A percentile compares a stretch with the other conserved stretches of the same genome.
Conservation (phyloP, 768 basidiomycete genomes). For the Tricholoma bakamatsutake region DNA sequence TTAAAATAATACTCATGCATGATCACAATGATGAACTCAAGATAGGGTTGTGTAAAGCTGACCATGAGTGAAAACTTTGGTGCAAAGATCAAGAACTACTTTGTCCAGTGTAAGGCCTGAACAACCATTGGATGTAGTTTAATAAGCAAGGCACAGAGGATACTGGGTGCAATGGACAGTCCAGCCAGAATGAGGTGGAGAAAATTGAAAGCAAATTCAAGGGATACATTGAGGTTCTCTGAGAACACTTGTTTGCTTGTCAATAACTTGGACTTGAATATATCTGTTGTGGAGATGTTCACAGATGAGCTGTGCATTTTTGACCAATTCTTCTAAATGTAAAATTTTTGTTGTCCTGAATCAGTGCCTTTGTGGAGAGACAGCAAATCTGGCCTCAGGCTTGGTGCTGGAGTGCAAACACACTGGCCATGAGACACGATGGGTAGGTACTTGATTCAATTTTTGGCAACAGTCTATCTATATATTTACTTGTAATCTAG, state of each 20-base stretch:
- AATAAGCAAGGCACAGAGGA: slow-evolving; percentile 2
- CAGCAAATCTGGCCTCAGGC: too few species aligned
- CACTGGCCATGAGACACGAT: too few species aligned
- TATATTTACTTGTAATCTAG: too few species aligned
- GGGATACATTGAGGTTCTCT: slow-evolving; percentile 6
- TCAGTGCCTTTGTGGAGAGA: too few species aligned
- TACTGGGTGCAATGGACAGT: slow-evolving; percentile 1
- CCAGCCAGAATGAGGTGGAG: slow-evolving; percentile 2
- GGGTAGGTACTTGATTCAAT: too few species aligned
- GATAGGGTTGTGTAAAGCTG: background rate
- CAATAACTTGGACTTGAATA: background rate
- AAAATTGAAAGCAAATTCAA: slow-evolving; percentile 6
- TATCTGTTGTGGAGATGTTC: background rate
- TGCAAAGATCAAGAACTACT: background rate
- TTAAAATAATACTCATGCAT: background rate
- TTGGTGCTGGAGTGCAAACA: too few species aligned
- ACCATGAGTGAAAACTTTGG: too few species aligned
- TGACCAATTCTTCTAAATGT: background rate
- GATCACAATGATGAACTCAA: background rate
- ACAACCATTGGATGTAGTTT: background rate
- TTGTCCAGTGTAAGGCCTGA: background rate
- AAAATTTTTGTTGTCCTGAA: too few species aligned
- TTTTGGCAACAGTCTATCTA: too few species aligned
- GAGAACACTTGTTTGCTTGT: background rate
- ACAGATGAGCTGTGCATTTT: background rate